Conservation (phyloP, 202 grass and related monocot species). For the Panicum hallii region DNA sequence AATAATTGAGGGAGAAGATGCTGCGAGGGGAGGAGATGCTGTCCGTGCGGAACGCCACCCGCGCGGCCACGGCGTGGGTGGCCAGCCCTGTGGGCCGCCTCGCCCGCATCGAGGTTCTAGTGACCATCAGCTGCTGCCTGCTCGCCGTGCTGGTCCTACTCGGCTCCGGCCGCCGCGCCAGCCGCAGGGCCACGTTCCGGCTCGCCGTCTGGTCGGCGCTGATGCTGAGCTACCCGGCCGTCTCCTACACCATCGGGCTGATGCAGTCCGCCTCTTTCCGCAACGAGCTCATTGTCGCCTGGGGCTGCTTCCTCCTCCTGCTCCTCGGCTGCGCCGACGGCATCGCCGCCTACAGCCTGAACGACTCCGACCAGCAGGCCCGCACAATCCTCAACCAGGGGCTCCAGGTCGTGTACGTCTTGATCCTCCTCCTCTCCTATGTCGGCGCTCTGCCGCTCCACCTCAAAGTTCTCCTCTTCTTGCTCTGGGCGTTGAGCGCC, state of each 20-base stretch:
- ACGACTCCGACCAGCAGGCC: slow-evolving; percentile 8
- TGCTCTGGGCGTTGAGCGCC: not conserved
- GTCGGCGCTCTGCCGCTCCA: not conserved
- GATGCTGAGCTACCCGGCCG: not conserved
- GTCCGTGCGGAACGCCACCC: not conserved
- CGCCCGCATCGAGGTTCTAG: not conserved
- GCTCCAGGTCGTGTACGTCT: not conserved
- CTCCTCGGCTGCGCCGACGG: not conserved
- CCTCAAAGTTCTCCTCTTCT: not conserved
- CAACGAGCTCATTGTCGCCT: not conserved
- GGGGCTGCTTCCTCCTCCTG: not conserved
- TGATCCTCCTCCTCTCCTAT: not conserved
- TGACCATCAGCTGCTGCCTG: not conserved
- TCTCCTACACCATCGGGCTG: slow-evolving; percentile 5
- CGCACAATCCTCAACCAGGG: not conserved
- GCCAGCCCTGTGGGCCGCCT: not conserved
- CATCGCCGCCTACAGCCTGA: not conserved
- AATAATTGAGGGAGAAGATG: no score
- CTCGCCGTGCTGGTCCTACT: not conserved
- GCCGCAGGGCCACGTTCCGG: not conserved
- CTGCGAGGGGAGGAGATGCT: no score
- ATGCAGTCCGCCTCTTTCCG: not conserved
- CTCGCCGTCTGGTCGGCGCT: not conserved
- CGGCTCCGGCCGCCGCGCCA: not conserved
- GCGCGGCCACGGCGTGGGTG: not conserved